phyloP scores from a whole-genome alignment of 106 monocot species.

The Platanthera zijinensis region DNA sequence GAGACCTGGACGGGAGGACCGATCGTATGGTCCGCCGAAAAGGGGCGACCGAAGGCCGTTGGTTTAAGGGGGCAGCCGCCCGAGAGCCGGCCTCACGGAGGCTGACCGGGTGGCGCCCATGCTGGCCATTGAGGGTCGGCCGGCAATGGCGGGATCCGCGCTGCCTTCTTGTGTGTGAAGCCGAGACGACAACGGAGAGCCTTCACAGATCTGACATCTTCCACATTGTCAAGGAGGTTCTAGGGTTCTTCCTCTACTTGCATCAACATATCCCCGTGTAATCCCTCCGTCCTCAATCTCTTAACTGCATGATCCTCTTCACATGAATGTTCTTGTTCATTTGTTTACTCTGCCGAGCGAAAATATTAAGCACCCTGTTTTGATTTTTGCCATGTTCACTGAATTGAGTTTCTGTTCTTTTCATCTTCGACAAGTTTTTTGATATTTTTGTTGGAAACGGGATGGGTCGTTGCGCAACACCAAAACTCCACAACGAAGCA shows the following conservation, averaged over 20 bases:
- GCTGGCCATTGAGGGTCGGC: no score
- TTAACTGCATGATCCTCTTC: neutral
- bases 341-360: neutral
- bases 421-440: neutral
- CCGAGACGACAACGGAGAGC: slow-evolving; percentile 27
- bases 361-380: neutral
- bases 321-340: neutral
- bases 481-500: no score
- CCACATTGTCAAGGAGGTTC: slow-evolving; percentile 82
- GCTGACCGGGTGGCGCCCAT: no score
- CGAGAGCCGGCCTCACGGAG: no score
- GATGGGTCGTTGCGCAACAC: no score
- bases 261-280: slow-evolving; percentile 91
- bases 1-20: no score
- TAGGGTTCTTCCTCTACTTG: slow-evolving; percentile 91
- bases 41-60: no score
- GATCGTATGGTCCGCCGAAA: no score
- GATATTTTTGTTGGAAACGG: no score
- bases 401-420: neutral
- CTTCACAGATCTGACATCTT: slow-evolving; percentile 46
- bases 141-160: no score
- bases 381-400: neutral
- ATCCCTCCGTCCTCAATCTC: neutral
- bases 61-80: no score
- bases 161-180: slow-evolving; percentile 5